Evolutionary conservation across 2,329 filamentous ascomycete genomes (phyloP).

Genomic region (Aspergillus unguis): DNA sequence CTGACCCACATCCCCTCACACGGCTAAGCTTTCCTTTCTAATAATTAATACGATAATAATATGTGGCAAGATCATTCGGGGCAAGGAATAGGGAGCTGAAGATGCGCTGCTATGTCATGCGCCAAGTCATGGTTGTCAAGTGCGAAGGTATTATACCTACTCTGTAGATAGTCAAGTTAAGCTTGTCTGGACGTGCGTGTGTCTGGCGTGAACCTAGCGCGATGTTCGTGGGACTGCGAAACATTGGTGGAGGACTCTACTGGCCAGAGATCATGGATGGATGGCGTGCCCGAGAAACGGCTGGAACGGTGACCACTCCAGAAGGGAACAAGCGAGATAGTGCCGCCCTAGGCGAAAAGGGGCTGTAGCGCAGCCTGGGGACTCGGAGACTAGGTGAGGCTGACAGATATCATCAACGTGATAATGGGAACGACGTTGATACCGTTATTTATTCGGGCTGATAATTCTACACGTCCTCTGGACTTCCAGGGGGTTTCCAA

Average conservation of each 20-base stretch:
- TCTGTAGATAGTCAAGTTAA: conserved; percentile 19
- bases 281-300: conserved; percentile 36
- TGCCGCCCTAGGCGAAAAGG: conserved; percentile 30
- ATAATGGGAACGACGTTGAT: too few species aligned
- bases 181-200: conserved; percentile 25
- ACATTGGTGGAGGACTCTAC: conserved; percentile 27
- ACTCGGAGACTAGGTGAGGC: conserved; percentile 25
- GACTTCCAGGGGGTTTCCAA: too few species aligned
- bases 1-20: conserved; percentile 22
- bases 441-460: too few species aligned
- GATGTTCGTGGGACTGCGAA: conserved; percentile 29
- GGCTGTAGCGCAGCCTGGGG: conserved; percentile 37
- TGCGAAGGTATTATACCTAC: conserved; percentile 3
- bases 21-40: conserved; percentile 25
- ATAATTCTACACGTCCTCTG: too few species aligned
- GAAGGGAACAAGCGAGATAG: conserved; percentile 21
- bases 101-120: too few species aligned
- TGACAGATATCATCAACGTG: conserved; percentile 2
- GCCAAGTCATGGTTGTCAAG: too few species aligned
- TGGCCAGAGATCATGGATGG: conserved; percentile 20
- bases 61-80: too few species aligned
- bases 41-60: too few species aligned
- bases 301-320: conserved; percentile 22
- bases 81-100: too few species aligned
- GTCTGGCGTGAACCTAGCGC: conserved; percentile 34